phyloP scores from a whole-genome alignment of 768 basidiomycete genomes.

The Russula sp. region DNA sequence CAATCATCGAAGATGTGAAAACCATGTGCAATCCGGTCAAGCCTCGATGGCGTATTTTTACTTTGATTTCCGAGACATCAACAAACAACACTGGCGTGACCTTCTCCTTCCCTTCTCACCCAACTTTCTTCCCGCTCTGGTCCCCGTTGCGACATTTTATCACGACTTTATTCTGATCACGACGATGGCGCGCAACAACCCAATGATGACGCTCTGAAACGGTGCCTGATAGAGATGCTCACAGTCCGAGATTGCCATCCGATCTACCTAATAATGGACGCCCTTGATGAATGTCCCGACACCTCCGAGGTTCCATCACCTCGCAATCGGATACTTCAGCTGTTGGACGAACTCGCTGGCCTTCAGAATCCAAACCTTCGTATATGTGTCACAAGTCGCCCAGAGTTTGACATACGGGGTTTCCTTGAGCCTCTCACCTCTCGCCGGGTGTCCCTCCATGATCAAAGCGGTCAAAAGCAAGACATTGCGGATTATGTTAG shows the following conservation, averaged over 20 bases:
- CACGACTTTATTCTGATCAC: background rate
- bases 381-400: conserved; percentile 4
- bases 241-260: background rate
- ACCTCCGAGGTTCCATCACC: background rate
- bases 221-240: conserved; percentile 2
- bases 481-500: background rate
- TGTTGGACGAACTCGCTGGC: background rate
- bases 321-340: background rate
- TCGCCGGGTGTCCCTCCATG: background rate
- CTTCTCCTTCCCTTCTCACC: conserved; percentile 10
- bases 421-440: background rate
- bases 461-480: conserved; percentile 2
- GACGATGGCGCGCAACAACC: background rate
- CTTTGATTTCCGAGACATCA: background rate
- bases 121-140: background rate
- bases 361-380: background rate
- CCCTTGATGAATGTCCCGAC: background rate
- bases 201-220: background rate
- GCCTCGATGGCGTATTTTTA: conserved; percentile 4
- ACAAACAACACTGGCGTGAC: background rate
- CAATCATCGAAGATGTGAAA: conserved; percentile 1
- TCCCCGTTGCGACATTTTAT: background rate
- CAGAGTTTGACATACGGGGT: conserved; percentile 1
- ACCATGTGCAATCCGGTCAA: background rate
- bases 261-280: background rate